Evolutionary conservation across 257 asterid genomes (phyloP).

Genomic region (Plantago major): DNA sequence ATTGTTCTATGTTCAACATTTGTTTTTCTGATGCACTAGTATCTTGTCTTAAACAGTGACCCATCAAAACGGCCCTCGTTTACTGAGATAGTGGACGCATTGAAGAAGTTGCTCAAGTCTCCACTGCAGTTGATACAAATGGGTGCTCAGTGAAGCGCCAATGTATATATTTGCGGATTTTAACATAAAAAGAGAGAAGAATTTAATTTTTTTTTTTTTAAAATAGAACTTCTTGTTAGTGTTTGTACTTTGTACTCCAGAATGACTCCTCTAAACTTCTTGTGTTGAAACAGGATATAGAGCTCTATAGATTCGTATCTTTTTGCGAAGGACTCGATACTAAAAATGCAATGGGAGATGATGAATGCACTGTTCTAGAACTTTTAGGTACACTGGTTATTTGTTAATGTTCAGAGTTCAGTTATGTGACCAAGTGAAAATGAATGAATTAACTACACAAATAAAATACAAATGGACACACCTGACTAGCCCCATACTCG

Average conservation of each 20-base stretch:
- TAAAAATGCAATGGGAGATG: neutral
- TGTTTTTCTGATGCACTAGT: neutral
- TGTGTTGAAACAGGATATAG: neutral
- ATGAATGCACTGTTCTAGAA: too few relatives aligned
- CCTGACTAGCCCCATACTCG: too few relatives aligned
- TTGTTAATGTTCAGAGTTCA: too few relatives aligned
- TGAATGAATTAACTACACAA: too few relatives aligned
- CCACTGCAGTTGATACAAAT: conserved; percentile 67
- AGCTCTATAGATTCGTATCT: conserved; percentile 4
- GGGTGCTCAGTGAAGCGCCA: conserved; percentile 39
- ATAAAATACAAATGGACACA: too few relatives aligned
- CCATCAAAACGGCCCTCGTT: conserved; percentile 73
- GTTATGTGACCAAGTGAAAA: too few relatives aligned
- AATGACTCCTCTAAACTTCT: conserved; percentile 3
- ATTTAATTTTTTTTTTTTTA: too few relatives aligned
- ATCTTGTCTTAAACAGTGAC: conserved; percentile 41
- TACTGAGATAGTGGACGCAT: conserved; percentile 49
- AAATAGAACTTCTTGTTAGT: too few relatives aligned
- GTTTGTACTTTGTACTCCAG: neutral
- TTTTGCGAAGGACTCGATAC: conserved; percentile 1
- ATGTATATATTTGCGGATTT: neutral
- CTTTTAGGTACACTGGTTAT: too few relatives aligned
- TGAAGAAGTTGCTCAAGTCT: conserved; percentile 85
- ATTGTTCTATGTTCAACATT: neutral
- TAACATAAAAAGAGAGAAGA: too few relatives aligned